Base-by-base conservation (phyloP, 345 rosid species). In the Viola odorata region DNA sequence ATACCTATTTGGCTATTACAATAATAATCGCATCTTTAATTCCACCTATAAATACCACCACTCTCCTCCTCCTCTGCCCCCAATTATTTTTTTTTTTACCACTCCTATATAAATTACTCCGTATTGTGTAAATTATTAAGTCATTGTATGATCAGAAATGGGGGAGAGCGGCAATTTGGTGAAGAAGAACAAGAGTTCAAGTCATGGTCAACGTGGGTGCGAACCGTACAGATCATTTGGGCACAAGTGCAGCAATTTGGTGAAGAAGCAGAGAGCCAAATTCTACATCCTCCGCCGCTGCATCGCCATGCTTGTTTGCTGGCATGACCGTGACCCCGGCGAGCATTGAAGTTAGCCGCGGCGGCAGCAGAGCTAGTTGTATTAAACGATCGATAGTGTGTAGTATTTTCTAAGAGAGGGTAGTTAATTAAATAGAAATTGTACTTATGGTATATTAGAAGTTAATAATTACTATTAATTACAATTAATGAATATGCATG, bases 231-330 rank as follows among this genome's bases (percentile, higher is more conserved):
- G 81, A 72, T 80, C 83, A 0, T 80, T 88, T 8, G 82, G 87
- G 12, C 68, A 78, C 76, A 88, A 88, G 74, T 88, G 96, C 67
- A 83, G 80, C 76, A 91, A 88, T 69, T 45, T 79, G 71, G 87
- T 82, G 69, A 88, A 85, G 84, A 88, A 82, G 78, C 96, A 88
- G 59, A 67, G 89, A 12, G 85, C 88, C 39, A 85, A 79, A 69
- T 84, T 88, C 77, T 88, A 85, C 73, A 84, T 88, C 78, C 81
- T 88, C 63, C 84, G 91, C 48, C 87, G 96, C 49, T 88, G 96
- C 79, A 75, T 88, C 37, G 86, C 91, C 14, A 80, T 88, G 85
- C 83, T 88, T 40, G 65, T 88, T 51, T 88, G 96, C 61, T 82
- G 87, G 69, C 87, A 78, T 37, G 86, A 79, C 53, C 83, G 80